phyloP scores from a whole-genome alignment of 2,329 filamentous ascomycete species.

The Didymella sp. region DNA sequence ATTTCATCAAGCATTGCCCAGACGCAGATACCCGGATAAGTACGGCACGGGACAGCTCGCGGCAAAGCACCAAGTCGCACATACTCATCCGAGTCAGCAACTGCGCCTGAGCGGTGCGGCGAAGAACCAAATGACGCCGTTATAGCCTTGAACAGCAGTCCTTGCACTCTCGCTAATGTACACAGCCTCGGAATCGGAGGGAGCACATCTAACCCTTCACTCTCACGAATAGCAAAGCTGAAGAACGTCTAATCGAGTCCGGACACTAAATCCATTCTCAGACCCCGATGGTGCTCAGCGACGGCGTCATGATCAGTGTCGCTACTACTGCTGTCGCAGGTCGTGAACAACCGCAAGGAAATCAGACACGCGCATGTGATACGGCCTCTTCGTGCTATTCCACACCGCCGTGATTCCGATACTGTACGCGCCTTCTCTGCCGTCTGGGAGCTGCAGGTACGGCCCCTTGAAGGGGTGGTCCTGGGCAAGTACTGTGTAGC shows the following conservation, averaged over 20 bases:
- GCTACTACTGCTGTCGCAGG: neutral
- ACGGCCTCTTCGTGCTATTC: neutral
- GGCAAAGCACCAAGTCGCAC: too few species aligned
- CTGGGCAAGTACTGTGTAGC: neutral
- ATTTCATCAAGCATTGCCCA: too few species aligned
- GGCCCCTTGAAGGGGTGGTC: neutral
- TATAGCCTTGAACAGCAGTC: neutral
- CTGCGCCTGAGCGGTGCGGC: too few species aligned
- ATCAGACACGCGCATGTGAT: neutral
- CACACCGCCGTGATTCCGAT: neutral
- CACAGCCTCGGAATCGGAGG: neutral
- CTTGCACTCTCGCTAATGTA: neutral
- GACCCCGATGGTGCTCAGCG: neutral
- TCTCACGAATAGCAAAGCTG: neutral
- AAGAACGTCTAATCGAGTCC: neutral
- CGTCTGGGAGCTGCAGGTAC: neutral
- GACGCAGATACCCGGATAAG: too few species aligned
- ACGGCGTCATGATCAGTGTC: neutral
- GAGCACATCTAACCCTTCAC: neutral
- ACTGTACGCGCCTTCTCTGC: neutral
- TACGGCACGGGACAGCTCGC: too few species aligned
- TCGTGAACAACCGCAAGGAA: neutral
- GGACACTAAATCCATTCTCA: neutral
- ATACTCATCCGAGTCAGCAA: too few species aligned
- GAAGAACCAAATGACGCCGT: too few species aligned